These are phyloP conservation scores for Populus tomentosa DNA, from an alignment of 441 rosid genomes.

Conservation along the genomic window DNA sequence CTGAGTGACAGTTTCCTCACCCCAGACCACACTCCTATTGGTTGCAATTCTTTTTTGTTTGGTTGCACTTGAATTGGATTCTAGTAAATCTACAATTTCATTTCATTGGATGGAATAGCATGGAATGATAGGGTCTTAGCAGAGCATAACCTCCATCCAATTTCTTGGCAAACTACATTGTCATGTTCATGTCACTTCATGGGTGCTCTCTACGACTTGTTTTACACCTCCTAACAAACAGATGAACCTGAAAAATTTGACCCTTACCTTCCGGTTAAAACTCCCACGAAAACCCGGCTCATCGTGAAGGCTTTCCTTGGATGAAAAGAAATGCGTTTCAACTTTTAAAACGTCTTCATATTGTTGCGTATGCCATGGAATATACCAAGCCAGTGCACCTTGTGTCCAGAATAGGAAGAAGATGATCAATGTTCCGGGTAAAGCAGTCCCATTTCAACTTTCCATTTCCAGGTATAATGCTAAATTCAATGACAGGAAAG, in stretches of 20 bases:
- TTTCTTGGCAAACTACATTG: too few species aligned
- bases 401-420: not conserved
- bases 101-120: not conserved
- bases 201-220: not conserved
- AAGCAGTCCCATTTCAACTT: not conserved
- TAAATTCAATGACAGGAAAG: not conserved
- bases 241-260: not conserved
- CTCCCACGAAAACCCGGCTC: not conserved
- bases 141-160: not conserved
- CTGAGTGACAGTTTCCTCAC: not conserved
- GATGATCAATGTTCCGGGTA: not conserved
- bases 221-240: not conserved
- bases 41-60: too few species aligned
- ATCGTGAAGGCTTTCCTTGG: not conserved
- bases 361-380: not conserved
- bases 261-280: not conserved
- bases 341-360: not conserved
- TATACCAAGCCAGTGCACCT: not conserved
- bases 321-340: not conserved
- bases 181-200: not conserved
- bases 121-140: not conserved
- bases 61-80: not conserved
- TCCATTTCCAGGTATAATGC: not conserved
- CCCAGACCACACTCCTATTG: not conserved
- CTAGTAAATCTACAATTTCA: not conserved